Base-by-base conservation (phyloP, 2,329 filamentous ascomycete genomes). In the Fusarium siculi region DNA sequence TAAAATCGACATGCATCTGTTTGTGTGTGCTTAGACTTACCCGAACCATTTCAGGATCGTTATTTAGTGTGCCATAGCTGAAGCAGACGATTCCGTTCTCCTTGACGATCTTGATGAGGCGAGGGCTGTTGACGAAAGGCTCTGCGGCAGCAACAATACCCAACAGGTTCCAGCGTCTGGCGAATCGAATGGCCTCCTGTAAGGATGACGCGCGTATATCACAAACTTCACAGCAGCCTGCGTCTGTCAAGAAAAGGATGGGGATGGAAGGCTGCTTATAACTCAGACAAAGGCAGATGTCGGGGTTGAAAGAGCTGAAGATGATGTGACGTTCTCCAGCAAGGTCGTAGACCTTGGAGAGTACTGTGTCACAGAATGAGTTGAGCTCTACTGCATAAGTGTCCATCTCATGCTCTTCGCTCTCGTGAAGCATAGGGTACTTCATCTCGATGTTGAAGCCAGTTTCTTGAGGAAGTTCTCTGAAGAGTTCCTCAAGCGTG, bases 381-480 rank as follows among this genome's bases (percentile, higher is more conserved):
- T 98, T 98, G 76, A 98, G 89, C 83, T 99, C 96, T 52, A 98
- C 93, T 1, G 94, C 95, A 79, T 97, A 97, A 7, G 93, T 93
- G 80, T 98, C 96, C 95, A 98, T 98, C 76, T 97, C 94, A 74
- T 98, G 93, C 81, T 97, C 93, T 81, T 98, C 94, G 66, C 91
- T 94, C 85, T 99, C 97, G 80, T 96, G 93, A 46, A 99, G 89
- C 95, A 98, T 98, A 9, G 96, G 96, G 80, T 99, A 99, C 84
- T 99, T 98, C 89, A 99, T 93, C 85, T 99, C 96, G 76, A 99
- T 97, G 82, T 99, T 98, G 88, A 99, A 99, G 19, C 96, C 95
- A 28, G 97, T 93, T 19, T 90, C 87, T 71, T 93, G 89, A 0
- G 95, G 94, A 1, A 99, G 85, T 79, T 95, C 92, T 77, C 90